Evolutionary conservation across 2,329 filamentous ascomycete species (phyloP).

Genomic region (Sporothrix pseudoabietina): DNA sequence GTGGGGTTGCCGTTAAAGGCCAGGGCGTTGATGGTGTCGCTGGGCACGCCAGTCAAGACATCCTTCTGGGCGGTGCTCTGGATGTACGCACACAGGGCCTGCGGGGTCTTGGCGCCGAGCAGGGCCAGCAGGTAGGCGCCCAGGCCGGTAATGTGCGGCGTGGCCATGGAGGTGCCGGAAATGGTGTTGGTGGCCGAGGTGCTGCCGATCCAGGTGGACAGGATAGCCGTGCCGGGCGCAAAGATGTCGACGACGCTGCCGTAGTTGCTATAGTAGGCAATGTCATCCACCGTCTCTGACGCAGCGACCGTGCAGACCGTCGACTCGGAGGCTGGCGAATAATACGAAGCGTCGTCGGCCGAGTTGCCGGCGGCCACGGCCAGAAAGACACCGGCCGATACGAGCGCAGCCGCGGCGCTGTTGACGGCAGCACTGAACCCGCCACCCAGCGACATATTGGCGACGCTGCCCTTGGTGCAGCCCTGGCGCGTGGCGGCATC

Average conservation of each 20-base stretch:
- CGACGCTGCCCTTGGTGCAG: constrained; percentile 51
- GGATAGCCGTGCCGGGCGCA: constrained; percentile 52
- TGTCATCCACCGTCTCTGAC: constrained; percentile 45
- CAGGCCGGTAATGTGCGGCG: constrained; percentile 43
- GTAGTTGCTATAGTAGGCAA: constrained; percentile 56
- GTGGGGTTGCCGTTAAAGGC: constrained; percentile 57
- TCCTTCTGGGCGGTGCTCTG: constrained; percentile 46
- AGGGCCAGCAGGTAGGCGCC: constrained; percentile 50
- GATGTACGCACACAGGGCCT: constrained; percentile 53
- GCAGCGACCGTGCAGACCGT: constrained; percentile 58
- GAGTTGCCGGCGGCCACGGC: constrained; percentile 61
- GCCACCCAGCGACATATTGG: constrained; percentile 62
- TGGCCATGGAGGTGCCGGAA: constrained; percentile 51
- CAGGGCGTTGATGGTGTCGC: constrained; percentile 54
- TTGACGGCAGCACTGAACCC: constrained; percentile 51
- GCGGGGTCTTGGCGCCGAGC: constrained; percentile 46
- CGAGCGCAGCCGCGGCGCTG: constrained; percentile 51
- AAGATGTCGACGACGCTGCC: constrained; percentile 54
- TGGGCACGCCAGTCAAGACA: constrained; percentile 47
- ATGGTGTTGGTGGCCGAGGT: constrained; percentile 46
- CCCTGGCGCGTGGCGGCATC: constrained; percentile 41
- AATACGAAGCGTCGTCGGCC: constrained; percentile 47
- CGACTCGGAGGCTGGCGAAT: constrained; percentile 53
- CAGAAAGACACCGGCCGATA: constrained; percentile 53
- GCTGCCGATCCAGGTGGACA: constrained; percentile 52